Conservation (phyloP, 2,329 filamentous ascomycete species). For the Scedosporium minutisporum region DNA sequence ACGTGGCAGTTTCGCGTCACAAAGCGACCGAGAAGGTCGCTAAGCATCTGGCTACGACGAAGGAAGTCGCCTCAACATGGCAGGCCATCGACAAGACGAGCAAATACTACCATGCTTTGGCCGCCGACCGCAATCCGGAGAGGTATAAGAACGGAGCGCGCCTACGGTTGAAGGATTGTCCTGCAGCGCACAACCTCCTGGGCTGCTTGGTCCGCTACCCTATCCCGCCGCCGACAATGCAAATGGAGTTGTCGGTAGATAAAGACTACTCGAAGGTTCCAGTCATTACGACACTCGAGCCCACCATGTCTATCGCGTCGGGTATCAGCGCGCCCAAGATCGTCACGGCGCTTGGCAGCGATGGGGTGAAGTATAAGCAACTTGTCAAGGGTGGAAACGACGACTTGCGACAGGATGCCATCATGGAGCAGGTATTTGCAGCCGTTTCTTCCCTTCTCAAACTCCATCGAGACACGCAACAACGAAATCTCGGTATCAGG, state of each 20-base stretch:
- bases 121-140: conserved; percentile 52
- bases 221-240: conserved; percentile 84
- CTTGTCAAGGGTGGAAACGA: conserved; percentile 94
- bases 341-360: conserved; percentile 67
- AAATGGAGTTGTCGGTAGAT: conserved; percentile 63
- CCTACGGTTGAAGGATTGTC: conserved; percentile 53
- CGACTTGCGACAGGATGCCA: conserved; percentile 91
- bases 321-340: conserved; percentile 93
- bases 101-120: conserved; percentile 54
- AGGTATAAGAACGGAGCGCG: conserved; percentile 61
- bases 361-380: conserved; percentile 77
- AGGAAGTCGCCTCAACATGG: conserved; percentile 50
- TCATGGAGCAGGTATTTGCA: conserved; percentile 98
- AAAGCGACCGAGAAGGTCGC: conserved; percentile 63
- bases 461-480: conserved; percentile 75
- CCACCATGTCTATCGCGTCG: conserved; percentile 73
- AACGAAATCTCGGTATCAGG: conserved; percentile 79
- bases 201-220: conserved; percentile 52
- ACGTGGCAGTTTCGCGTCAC: conserved; percentile 63
- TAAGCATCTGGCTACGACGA: conserved; percentile 46
- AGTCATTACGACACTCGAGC: conserved; percentile 60
- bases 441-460: conserved; percentile 86
- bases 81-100: conserved; percentile 64
- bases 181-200: conserved; percentile 52
- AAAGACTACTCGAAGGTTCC: conserved; percentile 71